These are phyloP conservation scores for Ochetophila trinervis DNA, from an alignment of 306 rosid genomes.

Conservation along the genomic window DNA sequence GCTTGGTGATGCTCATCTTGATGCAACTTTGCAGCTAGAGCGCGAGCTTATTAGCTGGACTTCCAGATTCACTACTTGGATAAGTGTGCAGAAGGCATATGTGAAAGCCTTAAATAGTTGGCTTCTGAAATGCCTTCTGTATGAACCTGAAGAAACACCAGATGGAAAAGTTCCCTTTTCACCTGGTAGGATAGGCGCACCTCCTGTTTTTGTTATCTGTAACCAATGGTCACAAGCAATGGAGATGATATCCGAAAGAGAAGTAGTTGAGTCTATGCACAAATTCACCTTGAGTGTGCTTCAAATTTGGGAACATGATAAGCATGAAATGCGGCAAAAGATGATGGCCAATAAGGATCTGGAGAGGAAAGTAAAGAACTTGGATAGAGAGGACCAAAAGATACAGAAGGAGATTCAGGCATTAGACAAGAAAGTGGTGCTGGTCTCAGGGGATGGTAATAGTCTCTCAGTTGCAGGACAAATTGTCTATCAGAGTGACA, in stretches of 20 bases:
- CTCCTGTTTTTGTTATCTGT: constrained; percentile 85
- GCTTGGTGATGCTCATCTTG: constrained; percentile 56
- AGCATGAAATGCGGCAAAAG: constrained; percentile 63
- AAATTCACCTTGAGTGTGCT: constrained; percentile 66
- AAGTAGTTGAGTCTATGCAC: constrained; percentile 83
- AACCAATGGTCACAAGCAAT: constrained; percentile 94
- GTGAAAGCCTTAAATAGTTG: constrained; percentile 85
- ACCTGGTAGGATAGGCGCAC: constrained; percentile 92
- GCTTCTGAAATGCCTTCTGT: constrained; percentile 75
- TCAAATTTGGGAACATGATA: constrained; percentile 87
- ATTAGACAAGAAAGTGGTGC: constrained; percentile 64
- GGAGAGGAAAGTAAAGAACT: constrained; percentile 63
- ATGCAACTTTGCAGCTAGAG: constrained; percentile 70
- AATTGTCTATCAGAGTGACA: constrained; percentile 68
- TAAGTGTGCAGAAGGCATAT: constrained; percentile 82
- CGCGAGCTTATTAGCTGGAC: constrained; percentile 93
- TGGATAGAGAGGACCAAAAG: constrained; percentile 87
- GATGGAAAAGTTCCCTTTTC: constrained; percentile 93
- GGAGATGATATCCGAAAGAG: constrained; percentile 84
- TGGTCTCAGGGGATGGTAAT: constrained; percentile 53
- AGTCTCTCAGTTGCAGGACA: constrained; percentile 49
- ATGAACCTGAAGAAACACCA: constrained; percentile 86
- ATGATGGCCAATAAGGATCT: constrained; percentile 68
- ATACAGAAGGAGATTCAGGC: constrained; percentile 83
- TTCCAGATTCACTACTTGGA: constrained; percentile 73